Base-by-base conservation (phyloP, 1,284 basidiomycete species). In the Cryptococcus sp. region DNA sequence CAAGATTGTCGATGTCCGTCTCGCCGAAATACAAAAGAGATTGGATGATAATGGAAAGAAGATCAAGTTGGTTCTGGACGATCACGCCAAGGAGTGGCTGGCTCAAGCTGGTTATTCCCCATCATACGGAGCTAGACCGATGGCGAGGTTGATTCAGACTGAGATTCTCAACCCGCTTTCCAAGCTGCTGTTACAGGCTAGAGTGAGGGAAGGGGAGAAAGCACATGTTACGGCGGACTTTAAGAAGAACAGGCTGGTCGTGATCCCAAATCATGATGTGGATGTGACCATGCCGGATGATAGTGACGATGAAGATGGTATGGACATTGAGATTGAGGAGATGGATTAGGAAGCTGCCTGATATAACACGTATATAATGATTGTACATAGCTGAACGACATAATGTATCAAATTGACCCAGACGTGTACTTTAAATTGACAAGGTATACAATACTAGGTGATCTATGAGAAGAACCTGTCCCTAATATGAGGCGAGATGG, bases 91-190 rank as follows among this genome's bases (percentile, higher is more conserved):
- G 75, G 81, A 86, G 50, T 94, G 88, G 77, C 82, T 98, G 45
- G 83, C 83, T 54, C 85, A 85, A 25, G 81, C 86, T 42, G 91
- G 93, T 0, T 98, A 92, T 76, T 89, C 87, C 43, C 80, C 87
- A 2, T 76, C 78, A 34, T 92, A 93, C 65, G 91, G 92, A 61
- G 94, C 93, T 50, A 84, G 94, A 49, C 94, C 94, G 2, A 82
- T 98, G 59, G 88, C 91, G 68, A 83, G 93, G 40, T 83, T 88
- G 7, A 96, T 99, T 65, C 92, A 97, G 75, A 85, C 83, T 66
- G 91, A 98, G 71, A 79, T 98, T 45, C 81, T 98, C 63, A 93
- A 96, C 73, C 94, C 94, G 9, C 78, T 98, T 43, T 91, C 91
- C 18, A 79, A 88, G 55, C 82, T 91, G 77, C 81, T 98, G 46